phyloP scores from a whole-genome alignment of 139 green algal species.

The Astrephomene gubernaculifera region DNA sequence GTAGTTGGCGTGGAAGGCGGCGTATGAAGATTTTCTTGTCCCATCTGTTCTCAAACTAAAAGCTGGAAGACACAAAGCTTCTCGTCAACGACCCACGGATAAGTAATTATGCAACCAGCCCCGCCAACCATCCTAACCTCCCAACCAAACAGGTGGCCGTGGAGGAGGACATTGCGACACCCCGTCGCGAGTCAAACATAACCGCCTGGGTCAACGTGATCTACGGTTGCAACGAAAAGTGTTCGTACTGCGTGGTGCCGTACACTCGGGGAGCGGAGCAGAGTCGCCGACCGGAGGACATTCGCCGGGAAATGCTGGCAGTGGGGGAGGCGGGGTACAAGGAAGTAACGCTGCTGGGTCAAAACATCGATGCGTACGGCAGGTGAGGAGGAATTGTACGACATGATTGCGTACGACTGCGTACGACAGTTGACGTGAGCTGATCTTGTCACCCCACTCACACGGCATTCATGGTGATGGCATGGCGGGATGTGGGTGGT shows the following conservation, averaged over 20 bases:
- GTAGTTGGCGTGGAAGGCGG: too few relatives aligned
- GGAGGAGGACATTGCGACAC: constrained; percentile 91
- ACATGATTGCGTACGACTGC: too few relatives aligned
- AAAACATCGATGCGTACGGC: constrained; percentile 98
- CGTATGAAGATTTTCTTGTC: too few relatives aligned
- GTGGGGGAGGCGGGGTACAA: constrained; percentile 93
- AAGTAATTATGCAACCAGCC: background rate
- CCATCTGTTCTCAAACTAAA: too few relatives aligned
- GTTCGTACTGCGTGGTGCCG: constrained; percentile 99
- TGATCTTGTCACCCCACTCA: too few relatives aligned
- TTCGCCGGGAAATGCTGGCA: constrained; percentile 86
- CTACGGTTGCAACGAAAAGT: constrained; percentile 98
- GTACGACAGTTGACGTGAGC: too few relatives aligned
- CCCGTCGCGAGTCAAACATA: constrained; percentile 83
- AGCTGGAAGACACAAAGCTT: too few relatives aligned
- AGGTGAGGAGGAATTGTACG: constrained; percentile 9
- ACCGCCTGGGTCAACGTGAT: constrained; percentile 99
- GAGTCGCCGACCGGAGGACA: constrained; percentile 85
- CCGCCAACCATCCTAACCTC: background rate
- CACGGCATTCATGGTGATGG: too few relatives aligned
- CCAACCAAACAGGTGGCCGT: constrained; percentile 64
- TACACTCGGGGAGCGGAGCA: constrained; percentile 94
- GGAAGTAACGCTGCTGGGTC: constrained; percentile 96
- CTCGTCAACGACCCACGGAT: too few relatives aligned
- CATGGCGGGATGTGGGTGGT: too few relatives aligned